These are phyloP conservation scores for Xylariaceae sp. DNA, from an alignment of 2,329 filamentous ascomycete genomes.

Conservation along the genomic window DNA sequence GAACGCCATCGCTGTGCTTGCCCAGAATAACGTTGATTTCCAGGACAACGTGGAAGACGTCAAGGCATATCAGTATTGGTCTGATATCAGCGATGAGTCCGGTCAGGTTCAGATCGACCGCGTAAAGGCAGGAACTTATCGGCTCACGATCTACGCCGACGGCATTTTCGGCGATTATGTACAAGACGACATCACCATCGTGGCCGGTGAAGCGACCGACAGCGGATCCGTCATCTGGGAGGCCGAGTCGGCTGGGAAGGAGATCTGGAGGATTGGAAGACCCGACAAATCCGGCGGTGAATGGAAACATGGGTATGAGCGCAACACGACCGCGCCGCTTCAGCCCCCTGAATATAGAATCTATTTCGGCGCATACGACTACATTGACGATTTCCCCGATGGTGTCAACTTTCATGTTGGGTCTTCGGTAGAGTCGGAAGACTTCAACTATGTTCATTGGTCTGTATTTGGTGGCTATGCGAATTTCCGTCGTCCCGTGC, in stretches of 20 bases:
- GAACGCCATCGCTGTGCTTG: conserved; percentile 53
- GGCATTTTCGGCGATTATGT: background rate
- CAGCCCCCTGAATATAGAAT: conserved; percentile 54
- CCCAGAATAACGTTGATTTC: conserved; percentile 48
- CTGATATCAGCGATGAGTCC: conserved; percentile 38
- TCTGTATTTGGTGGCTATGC: conserved; percentile 56
- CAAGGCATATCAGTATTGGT: conserved; percentile 61
- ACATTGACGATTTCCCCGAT: conserved; percentile 53
- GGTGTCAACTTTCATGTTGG: conserved; percentile 57
- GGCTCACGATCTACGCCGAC: conserved; percentile 57
- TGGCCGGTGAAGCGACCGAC: background rate
- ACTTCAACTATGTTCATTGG: conserved; percentile 65
- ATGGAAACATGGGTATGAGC: conserved; percentile 53
- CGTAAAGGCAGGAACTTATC: conserved; percentile 55
- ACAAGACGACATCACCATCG: background rate
- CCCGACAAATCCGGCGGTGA: conserved; percentile 60
- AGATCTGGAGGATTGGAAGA: conserved; percentile 60
- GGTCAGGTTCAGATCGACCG: conserved; percentile 50
- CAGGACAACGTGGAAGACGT: conserved; percentile 56
- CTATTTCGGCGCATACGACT: conserved; percentile 61
- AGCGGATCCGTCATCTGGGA: background rate
- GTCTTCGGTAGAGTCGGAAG: conserved; percentile 42
- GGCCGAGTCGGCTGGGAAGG: conserved; percentile 23
- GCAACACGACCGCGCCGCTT: conserved; percentile 29
- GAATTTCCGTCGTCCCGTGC: conserved; percentile 41